A percentile compares a stretch with the other conserved stretches of the same genome.
phyloP scores from a whole-genome alignment of 2,329 filamentous ascomycete species.

The Rhynchosporium agropyri region DNA sequence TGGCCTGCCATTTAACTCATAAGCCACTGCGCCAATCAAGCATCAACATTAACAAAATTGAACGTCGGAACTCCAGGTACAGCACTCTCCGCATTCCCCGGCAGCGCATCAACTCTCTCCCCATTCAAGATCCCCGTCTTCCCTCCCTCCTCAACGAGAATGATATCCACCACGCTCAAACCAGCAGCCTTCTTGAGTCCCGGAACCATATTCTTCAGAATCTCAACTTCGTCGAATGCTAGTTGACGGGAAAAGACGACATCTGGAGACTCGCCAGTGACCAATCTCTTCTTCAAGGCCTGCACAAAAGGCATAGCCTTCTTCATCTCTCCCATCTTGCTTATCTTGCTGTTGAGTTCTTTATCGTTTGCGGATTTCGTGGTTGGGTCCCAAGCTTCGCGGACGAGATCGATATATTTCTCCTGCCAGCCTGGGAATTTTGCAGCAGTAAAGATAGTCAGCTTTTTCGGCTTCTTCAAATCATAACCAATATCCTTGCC shows the following conservation, averaged over 20 bases:
- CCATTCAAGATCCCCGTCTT: constrained; percentile 61
- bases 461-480: constrained; percentile 87
- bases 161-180: constrained; percentile 70
- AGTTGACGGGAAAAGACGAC: constrained; percentile 82
- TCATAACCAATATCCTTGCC: constrained; percentile 86
- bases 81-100: constrained; percentile 68
- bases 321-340: constrained; percentile 88
- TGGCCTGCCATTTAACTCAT: too few species aligned
- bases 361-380: constrained; percentile 75
- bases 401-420: constrained; percentile 81
- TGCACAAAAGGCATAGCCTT: constrained; percentile 98
- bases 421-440: constrained; percentile 90
- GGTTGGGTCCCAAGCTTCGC: constrained; percentile 66
- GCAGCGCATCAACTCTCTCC: constrained; percentile 57
- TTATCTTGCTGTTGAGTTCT: constrained; percentile 74
- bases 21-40: not conserved
- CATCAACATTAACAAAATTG: constrained; percentile 77
- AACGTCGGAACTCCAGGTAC: constrained; percentile 83
- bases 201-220: constrained; percentile 75
- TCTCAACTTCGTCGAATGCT: constrained; percentile 80
- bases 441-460: constrained; percentile 81
- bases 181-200: constrained; percentile 77
- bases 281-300: constrained; percentile 78
- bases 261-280: constrained; percentile 66
- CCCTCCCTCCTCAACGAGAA: constrained; percentile 70